phyloP scores from a whole-genome alignment of 2,329 filamentous ascomycete genomes.

The Colletotrichum liaoningense region DNA sequence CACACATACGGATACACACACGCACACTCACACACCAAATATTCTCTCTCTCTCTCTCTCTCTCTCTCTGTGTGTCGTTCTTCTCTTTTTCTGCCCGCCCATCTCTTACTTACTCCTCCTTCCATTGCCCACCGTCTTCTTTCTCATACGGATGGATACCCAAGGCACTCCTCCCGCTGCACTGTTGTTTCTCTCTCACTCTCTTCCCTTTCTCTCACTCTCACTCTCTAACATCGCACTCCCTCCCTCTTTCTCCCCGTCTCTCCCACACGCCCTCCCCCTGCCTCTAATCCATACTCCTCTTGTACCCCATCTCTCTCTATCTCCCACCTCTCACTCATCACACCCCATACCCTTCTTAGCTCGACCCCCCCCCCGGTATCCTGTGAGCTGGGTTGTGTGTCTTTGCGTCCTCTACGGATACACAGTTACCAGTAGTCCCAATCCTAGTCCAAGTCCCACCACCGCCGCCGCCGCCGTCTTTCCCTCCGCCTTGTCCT shows the following conservation, averaged over 20 bases:
- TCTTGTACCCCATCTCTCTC: not conserved
- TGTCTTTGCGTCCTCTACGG: slow-evolving; percentile 20
- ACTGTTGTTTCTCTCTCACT: not conserved
- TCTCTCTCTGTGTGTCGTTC: not conserved
- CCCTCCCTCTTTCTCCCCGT: slow-evolving; percentile 6
- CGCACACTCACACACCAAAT: not conserved
- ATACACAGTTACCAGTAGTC: not conserved
- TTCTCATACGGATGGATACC: not conserved
- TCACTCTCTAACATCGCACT: not conserved
- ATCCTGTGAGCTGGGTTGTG: slow-evolving; percentile 22
- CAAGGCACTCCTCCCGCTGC: not conserved
- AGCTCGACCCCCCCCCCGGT: not conserved
- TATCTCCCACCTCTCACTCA: not conserved
- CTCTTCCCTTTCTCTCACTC: slow-evolving; percentile 10
- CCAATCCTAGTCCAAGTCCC: not conserved
- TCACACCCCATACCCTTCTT: not conserved
- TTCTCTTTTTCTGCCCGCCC: not conserved
- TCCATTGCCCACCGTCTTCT: not conserved
- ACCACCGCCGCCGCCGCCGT: slow-evolving; percentile 24
- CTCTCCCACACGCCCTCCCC: not conserved
- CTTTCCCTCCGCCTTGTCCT: slow-evolving; percentile 7
- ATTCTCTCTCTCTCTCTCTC: not conserved
- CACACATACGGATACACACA: not conserved
- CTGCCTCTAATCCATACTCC: not conserved
- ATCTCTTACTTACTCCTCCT: not conserved